These are phyloP conservation scores for Cyberlindnera suaveolens DNA, from an alignment of 805 yeast genomes.

Conservation along the genomic window DNA sequence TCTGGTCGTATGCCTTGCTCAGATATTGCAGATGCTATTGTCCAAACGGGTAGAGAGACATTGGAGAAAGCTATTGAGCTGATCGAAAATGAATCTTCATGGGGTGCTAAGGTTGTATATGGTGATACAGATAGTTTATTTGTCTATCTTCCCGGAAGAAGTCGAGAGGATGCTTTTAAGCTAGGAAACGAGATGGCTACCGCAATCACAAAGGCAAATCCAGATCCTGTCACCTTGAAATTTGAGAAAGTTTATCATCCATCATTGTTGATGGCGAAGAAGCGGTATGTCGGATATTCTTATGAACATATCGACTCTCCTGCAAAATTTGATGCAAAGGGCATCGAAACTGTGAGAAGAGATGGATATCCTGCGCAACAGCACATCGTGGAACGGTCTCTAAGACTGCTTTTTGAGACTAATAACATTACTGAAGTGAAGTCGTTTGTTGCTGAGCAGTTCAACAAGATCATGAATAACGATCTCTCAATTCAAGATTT, in stretches of 20 bases:
- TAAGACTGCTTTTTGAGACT: constrained; percentile 66
- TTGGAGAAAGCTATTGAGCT: constrained; percentile 60
- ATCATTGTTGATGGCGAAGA: constrained; percentile 73
- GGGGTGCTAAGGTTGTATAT: constrained; percentile 92
- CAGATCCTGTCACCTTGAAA: constrained; percentile 76
- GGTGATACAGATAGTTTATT: constrained; percentile 96
- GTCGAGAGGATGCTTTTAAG: constrained; percentile 68
- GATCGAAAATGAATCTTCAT: constrained; percentile 52
- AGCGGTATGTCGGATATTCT: constrained; percentile 84
- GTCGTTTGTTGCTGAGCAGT: constrained; percentile 56
- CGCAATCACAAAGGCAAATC: constrained; percentile 57
- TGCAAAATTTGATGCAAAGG: constrained; percentile 90
- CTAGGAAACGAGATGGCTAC: constrained; percentile 69
- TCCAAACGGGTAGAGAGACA: constrained; percentile 84
- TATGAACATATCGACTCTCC: constrained; percentile 46
- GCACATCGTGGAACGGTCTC: constrained; percentile 65
- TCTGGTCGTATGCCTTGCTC: constrained; percentile 98
- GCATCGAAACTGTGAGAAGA: constrained; percentile 89
- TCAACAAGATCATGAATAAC: constrained; percentile 56
- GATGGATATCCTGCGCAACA: constrained; percentile 95
- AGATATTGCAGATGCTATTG: constrained; percentile 92
- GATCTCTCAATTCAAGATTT: constrained; percentile 72
- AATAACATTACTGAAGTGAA: constrained; percentile 67
- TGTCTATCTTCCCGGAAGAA: constrained; percentile 81
- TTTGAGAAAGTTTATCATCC: constrained; percentile 94